phyloP scores from a whole-genome alignment of 2,329 filamentous ascomycete genomes.

The Monosporascus sp. region DNA sequence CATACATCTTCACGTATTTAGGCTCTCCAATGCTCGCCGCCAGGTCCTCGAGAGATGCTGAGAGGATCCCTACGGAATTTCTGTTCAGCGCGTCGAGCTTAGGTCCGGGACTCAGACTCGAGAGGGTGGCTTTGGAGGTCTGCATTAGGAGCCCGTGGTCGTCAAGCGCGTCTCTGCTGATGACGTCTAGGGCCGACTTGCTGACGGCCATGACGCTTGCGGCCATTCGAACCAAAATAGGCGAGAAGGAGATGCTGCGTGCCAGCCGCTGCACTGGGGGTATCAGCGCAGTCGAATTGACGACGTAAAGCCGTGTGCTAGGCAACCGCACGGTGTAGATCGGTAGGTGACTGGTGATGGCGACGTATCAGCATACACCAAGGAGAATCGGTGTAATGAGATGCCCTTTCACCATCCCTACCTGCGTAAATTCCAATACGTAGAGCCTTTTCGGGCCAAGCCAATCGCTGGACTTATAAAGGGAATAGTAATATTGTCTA shows the following conservation, averaged over 20 bases:
- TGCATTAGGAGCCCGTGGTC: not conserved
- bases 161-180: not conserved
- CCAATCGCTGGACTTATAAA: constrained; percentile 7
- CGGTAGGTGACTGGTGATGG: constrained; percentile 5
- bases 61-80: constrained; percentile 7
- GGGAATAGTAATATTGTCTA: constrained; percentile 3
- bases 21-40: not conserved
- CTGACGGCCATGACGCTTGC: not conserved
- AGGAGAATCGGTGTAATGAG: too few species aligned
- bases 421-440: not conserved
- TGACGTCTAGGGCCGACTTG: not conserved
- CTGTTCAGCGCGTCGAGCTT: constrained; percentile 14
- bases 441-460: not conserved
- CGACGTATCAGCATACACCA: too few species aligned
- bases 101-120: constrained; percentile 2
- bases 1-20: constrained; percentile 9
- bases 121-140: not conserved
- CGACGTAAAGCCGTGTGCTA: constrained; percentile 9
- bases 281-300: constrained; percentile 9
- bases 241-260: constrained; percentile 7
- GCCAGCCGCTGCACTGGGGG: constrained; percentile 8
- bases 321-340: constrained; percentile 13
- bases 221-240: not conserved
- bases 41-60: constrained; percentile 7
- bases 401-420: too few species aligned